Conservation (phyloP, 2,329 filamentous ascomycete species). For the Aspergillus sp. region DNA sequence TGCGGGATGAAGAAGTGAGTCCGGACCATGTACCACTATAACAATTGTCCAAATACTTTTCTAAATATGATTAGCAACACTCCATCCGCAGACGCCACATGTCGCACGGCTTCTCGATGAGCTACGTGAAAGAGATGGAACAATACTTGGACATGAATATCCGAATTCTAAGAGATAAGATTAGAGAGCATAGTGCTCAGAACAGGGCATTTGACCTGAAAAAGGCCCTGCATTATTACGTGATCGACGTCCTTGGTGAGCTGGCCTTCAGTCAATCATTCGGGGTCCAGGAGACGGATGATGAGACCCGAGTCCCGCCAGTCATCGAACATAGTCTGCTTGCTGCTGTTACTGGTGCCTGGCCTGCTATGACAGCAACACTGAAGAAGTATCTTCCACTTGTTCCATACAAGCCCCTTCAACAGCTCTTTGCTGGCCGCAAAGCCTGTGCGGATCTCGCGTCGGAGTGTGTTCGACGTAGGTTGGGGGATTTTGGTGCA, state of each 20-base stretch:
- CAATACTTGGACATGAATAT: slow-evolving; percentile 36
- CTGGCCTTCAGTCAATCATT: slow-evolving; percentile 37
- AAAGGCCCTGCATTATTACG: slow-evolving; percentile 27
- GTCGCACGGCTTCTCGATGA: slow-evolving; percentile 36
- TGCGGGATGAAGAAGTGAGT: too few relatives aligned
- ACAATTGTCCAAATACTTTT: rapidly evolving
- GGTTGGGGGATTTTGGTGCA: slow-evolving; percentile 7
- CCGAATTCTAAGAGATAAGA: slow-evolving; percentile 27
- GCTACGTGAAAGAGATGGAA: slow-evolving; percentile 41
- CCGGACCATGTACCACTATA: too few relatives aligned
- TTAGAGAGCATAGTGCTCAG: slow-evolving; percentile 12
- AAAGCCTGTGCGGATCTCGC: slow-evolving; percentile 19
- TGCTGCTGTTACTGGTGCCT: slow-evolving; percentile 32
- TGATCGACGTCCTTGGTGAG: slow-evolving; percentile 19
- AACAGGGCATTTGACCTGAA: slow-evolving; percentile 34
- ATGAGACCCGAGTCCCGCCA: slow-evolving; percentile 33
- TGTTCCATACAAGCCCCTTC: slow-evolving; percentile 23
- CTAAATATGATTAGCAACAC: too few relatives aligned
- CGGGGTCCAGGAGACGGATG: slow-evolving; percentile 29
- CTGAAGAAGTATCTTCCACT: slow-evolving; percentile 31
- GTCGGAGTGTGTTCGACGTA: background rate
- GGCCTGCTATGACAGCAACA: slow-evolving; percentile 26
- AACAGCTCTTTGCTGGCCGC: slow-evolving; percentile 26
- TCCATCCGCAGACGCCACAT: too few relatives aligned
- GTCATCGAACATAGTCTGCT: slow-evolving; percentile 38